phyloP scores from a whole-genome alignment of 768 basidiomycete genomes.

The Cystobasidium tubakii region DNA sequence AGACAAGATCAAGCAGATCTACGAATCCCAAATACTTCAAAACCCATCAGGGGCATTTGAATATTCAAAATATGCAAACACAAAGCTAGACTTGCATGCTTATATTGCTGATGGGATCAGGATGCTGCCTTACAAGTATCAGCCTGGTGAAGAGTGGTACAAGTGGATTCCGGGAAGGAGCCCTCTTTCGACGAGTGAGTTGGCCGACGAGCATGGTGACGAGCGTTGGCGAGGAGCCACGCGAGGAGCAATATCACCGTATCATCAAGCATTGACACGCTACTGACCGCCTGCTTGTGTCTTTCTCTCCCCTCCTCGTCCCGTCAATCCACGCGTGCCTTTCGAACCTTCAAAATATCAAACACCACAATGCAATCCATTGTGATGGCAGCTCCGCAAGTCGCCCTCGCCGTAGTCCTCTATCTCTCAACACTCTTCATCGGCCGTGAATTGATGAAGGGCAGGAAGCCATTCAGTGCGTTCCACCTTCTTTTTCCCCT shows the following conservation, averaged over 20 bases:
- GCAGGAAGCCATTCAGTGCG: slow-evolving; percentile 59
- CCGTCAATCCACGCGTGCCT: too few species aligned
- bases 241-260: too few species aligned
- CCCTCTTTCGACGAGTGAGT: slow-evolving; percentile 34
- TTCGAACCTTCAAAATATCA: too few species aligned
- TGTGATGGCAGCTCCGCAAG: slow-evolving; percentile 50
- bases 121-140: background rate
- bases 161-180: slow-evolving; percentile 25
- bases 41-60: background rate
- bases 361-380: background rate
- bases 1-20: background rate
- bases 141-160: slow-evolving; percentile 18
- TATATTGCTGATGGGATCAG: slow-evolving; percentile 14
- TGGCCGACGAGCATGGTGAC: background rate
- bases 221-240: background rate
- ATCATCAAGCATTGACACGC: too few species aligned
- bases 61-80: slow-evolving; percentile 15
- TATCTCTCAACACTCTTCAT: slow-evolving; percentile 89
- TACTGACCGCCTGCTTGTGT: background rate
- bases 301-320: background rate
- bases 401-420: slow-evolving; percentile 62
- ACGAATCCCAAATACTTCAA: background rate
- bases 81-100: slow-evolving; percentile 17
- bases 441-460: slow-evolving; percentile 75
- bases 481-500: background rate